Conservation (phyloP, 495 filamentous ascomycete species). For the Jackrogersella minutella region DNA sequence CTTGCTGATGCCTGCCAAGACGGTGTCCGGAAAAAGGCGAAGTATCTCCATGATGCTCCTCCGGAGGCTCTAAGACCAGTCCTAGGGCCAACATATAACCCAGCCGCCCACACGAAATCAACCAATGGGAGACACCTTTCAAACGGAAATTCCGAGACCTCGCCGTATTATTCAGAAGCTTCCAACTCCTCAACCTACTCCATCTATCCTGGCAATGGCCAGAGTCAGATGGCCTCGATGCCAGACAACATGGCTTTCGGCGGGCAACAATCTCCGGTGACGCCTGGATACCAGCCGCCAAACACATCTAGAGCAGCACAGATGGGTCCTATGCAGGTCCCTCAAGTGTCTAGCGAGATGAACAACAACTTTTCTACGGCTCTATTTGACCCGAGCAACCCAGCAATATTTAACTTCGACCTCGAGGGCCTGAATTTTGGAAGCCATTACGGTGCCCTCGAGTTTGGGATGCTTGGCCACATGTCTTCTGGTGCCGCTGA, state of each 20-base stretch:
- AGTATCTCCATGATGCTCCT: constrained; percentile 96
- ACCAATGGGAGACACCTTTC: constrained; percentile 46
- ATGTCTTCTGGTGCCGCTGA: constrained; percentile 89
- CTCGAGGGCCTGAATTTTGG: constrained; percentile 93
- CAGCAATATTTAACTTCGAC: constrained; percentile 91
- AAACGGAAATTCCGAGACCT: constrained; percentile 39
- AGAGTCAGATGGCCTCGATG: constrained; percentile 45
- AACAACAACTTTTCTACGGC: constrained; percentile 59
- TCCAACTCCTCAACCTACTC: constrained; percentile 43
- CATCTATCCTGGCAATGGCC: constrained; percentile 49
- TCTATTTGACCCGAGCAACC: constrained; percentile 88
- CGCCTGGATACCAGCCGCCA: constrained; percentile 67
- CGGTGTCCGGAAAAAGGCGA: constrained; percentile 97
- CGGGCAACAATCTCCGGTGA: constrained; percentile 72
- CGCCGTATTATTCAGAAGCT: constrained; percentile 43
- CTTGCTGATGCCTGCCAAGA: constrained; percentile 92
- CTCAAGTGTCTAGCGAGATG: constrained; percentile 50
- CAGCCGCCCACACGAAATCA: constrained; percentile 45
- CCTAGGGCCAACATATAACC: constrained; percentile 63
- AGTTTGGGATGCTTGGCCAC: constrained; percentile 93
- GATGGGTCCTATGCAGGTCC: constrained; percentile 44
- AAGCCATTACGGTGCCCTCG: constrained; percentile 90
- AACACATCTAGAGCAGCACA: constrained; percentile 47
- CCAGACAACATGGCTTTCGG: constrained; percentile 63
- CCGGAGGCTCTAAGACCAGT: constrained; percentile 70